Percentiles rank a stretch among this genome's conserved stretches.
phyloP scores from a whole-genome alignment of 768 basidiomycete species.

The Clavaria fumosa region DNA sequence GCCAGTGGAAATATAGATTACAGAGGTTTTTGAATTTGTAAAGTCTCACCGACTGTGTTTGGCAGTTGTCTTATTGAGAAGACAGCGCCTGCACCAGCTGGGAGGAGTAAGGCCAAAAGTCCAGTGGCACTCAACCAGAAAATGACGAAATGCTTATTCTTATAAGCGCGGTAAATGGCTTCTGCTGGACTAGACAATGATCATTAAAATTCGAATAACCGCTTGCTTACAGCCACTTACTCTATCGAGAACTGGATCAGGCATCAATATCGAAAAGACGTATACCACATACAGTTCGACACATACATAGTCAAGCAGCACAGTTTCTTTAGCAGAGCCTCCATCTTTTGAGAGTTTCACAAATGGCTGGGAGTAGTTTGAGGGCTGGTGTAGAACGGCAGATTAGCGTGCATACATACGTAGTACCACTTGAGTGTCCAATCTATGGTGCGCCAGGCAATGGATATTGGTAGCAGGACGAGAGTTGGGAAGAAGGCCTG shows the following conservation, averaged over 20 bases:
- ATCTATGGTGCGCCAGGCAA: constrained; percentile 36
- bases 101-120: constrained; percentile 30
- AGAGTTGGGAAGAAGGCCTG: constrained; percentile 47
- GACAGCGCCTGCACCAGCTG: constrained; percentile 38
- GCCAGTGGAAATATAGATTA: background rate
- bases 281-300: too few species aligned
- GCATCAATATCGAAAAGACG: too few species aligned
- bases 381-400: constrained; percentile 4
- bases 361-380: constrained; percentile 35
- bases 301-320: constrained; percentile 56
- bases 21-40: background rate
- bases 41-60: constrained; percentile 14
- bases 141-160: constrained; percentile 42
- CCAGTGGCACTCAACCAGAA: constrained; percentile 37
- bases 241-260: too few species aligned
- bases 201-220: too few species aligned
- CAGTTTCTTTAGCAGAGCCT: constrained; percentile 37
- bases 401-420: constrained; percentile 20
- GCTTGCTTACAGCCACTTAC: too few species aligned
- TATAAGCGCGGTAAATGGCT: too few species aligned
- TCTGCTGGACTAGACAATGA: too few species aligned
- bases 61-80: constrained; percentile 22
- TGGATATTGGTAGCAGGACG: constrained; percentile 34
- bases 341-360: constrained; percentile 37
- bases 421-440: constrained; percentile 43